Conservation (phyloP, 345 rosid genomes). For the Anacardium occidentale region DNA sequence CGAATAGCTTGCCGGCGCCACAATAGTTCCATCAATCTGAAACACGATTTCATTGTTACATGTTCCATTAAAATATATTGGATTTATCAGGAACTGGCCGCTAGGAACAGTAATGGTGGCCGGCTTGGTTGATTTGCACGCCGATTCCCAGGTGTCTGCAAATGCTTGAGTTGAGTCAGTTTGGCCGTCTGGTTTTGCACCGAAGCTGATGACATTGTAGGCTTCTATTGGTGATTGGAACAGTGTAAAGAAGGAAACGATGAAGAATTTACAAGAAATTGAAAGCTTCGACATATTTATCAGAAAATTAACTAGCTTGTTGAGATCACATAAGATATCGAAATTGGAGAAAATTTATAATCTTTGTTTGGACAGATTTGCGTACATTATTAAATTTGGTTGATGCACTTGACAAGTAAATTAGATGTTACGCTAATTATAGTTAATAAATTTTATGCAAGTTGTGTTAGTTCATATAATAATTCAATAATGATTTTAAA, state of each 20-base stretch:
- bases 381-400: not conserved
- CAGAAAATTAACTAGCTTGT: no score
- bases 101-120: constrained; percentile 8
- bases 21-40: constrained; percentile 25
- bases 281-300: not conserved
- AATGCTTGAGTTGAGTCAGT: constrained; percentile 9
- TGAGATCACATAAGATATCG: not conserved
- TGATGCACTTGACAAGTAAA: not conserved
- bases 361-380: not conserved
- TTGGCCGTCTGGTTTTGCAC: constrained; percentile 18
- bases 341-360: constrained; percentile 4
- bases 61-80: constrained; percentile 25
- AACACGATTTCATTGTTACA: constrained; percentile 26
- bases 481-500: no score
- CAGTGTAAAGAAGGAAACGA: not conserved
- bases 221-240: not conserved
- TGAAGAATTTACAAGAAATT: not conserved
- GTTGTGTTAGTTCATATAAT: not conserved
- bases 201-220: constrained; percentile 12
- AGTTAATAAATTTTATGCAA: no score
- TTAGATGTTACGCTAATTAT: constrained; percentile 5
- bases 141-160: not conserved
- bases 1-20: constrained; percentile 31
- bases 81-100: constrained; percentile 27
- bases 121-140: not conserved